Evolutionary conservation across 768 basidiomycete genomes (phyloP), one percentile per base, ranked within the genome.

Genomic region (Auriscalpium vulgare): DNA sequence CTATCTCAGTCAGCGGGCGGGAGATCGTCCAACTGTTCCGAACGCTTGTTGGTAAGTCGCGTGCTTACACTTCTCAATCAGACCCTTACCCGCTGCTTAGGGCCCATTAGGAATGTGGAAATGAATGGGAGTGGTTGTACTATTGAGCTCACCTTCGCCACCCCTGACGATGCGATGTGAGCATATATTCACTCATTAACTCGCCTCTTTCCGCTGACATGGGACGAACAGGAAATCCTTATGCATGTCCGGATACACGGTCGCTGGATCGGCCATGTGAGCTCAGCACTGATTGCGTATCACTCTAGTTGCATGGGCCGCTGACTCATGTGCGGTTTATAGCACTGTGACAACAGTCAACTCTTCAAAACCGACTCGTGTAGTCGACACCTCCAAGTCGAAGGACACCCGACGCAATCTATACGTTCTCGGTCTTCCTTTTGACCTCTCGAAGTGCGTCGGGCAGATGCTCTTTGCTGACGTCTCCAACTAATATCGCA

Each of bases 371-470:
- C 40, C 51, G 52, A 54, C 54, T 47, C 67, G 64, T 35, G 34
- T 45, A n/a, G n/a, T 53, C 10, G 59, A 61, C 61, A 52, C 59
- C 62, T 66, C 35, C 60, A 71, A 29, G 59, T 71, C 53, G 77
- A 76, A 62, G 21, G 78, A 83, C 62, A 16, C 38, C 44, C 86
- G 89, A 51, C 79, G 89, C 56, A 92, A 92, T 65, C 80, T 92
- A 44, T 92, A 92, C 61, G 88, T 91, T 43, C 82, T 92, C 29
- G 90, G 89, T 13, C 69, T 92, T 52, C 90, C 90, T 7, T 91
- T 91, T 63, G 84, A 87, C 62, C 75, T 91, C 37, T 84, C 84
- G 16, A 87, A 89, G 89, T 89, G 63, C 53, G 78, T 65, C 5
- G 55, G 45, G 52, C 35, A 21, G 11, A 17, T 48, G 23, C 35